A percentile compares a stretch with the other conserved stretches of the same genome.
These are phyloP conservation scores for Spiraea crenata DNA, from an alignment of 331 rosid species.

Conservation along the genomic window DNA sequence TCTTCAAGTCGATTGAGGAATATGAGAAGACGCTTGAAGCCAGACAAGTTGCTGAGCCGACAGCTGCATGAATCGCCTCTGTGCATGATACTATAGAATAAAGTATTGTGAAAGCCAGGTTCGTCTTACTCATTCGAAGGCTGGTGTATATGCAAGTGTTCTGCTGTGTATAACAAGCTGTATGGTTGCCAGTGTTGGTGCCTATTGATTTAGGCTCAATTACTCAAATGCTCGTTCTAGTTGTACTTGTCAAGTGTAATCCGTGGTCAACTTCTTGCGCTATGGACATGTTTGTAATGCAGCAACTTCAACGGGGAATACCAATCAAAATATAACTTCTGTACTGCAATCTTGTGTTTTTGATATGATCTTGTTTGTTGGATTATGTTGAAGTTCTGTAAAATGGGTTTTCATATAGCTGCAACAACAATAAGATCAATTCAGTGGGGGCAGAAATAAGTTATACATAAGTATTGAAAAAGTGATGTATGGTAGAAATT, in stretches of 20 bases:
- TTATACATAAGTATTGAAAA: too few species aligned
- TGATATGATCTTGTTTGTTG: neutral
- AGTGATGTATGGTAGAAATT: too few species aligned
- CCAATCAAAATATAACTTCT: neutral
- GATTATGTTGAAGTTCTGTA: neutral
- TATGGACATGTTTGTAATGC: neutral
- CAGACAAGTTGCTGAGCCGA: slow-evolving; percentile 30
- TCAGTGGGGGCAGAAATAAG: too few species aligned
- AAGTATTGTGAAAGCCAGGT: slow-evolving; percentile 24
- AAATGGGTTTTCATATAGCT: neutral
- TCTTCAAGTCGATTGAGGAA: slow-evolving; percentile 91
- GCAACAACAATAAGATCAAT: neutral
- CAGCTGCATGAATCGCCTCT: slow-evolving; percentile 23
- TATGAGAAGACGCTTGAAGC: slow-evolving; percentile 79
- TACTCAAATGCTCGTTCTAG: neutral
- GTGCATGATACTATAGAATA: neutral
- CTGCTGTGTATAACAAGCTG: neutral
- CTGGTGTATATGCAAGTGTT: neutral
- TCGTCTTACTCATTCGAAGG: neutral
- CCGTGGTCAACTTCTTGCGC: neutral
- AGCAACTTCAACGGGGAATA: neutral
- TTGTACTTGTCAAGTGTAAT: neutral
- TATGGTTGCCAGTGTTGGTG: neutral
- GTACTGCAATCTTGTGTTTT: neutral
- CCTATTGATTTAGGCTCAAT: neutral